Conservation (phyloP, 257 asterid species). For the Schizonepeta tenuifolia region DNA sequence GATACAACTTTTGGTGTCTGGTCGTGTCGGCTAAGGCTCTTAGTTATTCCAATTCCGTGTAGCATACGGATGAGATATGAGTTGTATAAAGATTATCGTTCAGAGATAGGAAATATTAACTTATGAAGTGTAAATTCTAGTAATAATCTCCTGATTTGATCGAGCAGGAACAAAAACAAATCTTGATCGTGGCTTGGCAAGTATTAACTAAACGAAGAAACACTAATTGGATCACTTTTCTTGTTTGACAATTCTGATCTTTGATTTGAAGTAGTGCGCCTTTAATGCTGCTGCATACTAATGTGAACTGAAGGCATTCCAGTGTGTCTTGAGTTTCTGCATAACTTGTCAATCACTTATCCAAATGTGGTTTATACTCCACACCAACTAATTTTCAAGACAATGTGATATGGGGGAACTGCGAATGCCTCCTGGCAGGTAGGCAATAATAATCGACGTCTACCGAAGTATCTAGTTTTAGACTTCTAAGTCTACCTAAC, state of each 20-base stretch:
- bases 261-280: not conserved
- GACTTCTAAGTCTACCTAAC: conserved; percentile 12
- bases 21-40: not conserved
- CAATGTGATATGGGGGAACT: not conserved
- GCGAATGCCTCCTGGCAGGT: conserved; percentile 15
- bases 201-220: not conserved
- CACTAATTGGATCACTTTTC: not conserved
- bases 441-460: conserved; percentile 6
- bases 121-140: not conserved
- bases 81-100: not conserved
- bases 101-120: not conserved
- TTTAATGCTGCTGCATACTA: conserved; percentile 19
- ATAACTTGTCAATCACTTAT: not conserved
- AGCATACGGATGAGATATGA: not conserved
- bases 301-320: not conserved
- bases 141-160: not conserved
- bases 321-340: not conserved
- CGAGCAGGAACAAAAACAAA: not conserved
- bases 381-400: conserved; percentile 15
- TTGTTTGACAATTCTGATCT: not conserved
- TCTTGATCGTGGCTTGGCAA: conserved; percentile 14
- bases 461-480: not conserved
- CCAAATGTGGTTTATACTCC: not conserved
- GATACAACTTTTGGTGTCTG: not conserved
- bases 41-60: not conserved